Evolutionary conservation across 2,329 filamentous ascomycete genomes (phyloP).

Genomic region (Teratosphaeria nubilosa): DNA sequence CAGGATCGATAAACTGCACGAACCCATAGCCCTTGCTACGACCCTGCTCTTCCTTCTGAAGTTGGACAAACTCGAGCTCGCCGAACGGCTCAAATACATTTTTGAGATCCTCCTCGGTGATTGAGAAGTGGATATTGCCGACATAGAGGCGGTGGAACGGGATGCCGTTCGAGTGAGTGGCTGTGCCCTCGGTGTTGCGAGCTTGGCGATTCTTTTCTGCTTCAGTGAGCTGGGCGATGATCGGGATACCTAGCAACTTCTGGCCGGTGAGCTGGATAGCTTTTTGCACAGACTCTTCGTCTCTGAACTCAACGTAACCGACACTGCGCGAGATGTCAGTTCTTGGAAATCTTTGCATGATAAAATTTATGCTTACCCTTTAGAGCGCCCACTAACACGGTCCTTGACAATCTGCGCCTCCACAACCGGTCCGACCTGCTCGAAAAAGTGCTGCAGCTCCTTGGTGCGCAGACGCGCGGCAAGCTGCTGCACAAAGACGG

Average conservation of each 20-base stretch:
- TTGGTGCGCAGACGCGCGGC: constrained; percentile 85
- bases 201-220: constrained; percentile 98
- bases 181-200: constrained; percentile 61
- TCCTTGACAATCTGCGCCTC: constrained; percentile 99
- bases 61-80: constrained; percentile 91
- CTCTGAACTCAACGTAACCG: constrained; percentile 97
- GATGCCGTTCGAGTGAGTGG: constrained; percentile 67
- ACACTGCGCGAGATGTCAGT: constrained; percentile 54
- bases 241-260: constrained; percentile 94
- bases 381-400: constrained; percentile 88
- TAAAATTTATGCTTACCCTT: constrained; percentile 58
- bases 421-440: constrained; percentile 86
- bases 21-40: constrained; percentile 95
- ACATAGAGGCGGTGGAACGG: constrained; percentile 98
- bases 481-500: constrained; percentile 96
- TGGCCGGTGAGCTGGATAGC: constrained; percentile 98
- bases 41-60: constrained; percentile 89
- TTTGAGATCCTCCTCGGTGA: constrained; percentile 90
- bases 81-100: constrained; percentile 97
- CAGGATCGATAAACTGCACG: constrained; percentile 69
- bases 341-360: neutral
- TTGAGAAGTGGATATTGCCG: constrained; percentile 98
- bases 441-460: constrained; percentile 89
- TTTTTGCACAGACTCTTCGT: constrained; percentile 84
- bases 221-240: constrained; percentile 96